phyloP scores from a whole-genome alignment of 2,329 filamentous ascomycete genomes.

The Hypoxylon sp. region DNA sequence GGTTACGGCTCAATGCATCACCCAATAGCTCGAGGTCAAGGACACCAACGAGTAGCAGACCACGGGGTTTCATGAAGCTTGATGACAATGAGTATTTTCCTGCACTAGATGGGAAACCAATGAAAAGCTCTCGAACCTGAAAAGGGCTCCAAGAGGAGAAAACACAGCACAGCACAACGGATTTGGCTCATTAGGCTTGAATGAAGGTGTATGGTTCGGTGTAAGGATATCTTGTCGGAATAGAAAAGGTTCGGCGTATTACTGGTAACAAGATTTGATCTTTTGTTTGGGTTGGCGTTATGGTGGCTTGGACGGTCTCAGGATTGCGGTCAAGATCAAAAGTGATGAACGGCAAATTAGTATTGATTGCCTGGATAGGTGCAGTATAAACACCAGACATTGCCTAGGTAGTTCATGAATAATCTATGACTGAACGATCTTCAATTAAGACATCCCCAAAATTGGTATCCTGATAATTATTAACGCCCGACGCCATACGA shows the following conservation, averaged over 20 bases:
- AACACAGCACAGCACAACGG: not conserved
- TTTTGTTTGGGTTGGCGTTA: not conserved
- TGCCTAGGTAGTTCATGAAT: too few species aligned
- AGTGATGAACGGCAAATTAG: conserved; percentile 4
- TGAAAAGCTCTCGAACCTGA: conserved; percentile 25
- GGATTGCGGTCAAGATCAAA: conserved; percentile 8
- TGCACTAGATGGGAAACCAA: conserved; percentile 34
- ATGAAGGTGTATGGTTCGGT: not conserved
- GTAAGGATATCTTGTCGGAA: conserved; percentile 10
- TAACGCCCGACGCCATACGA: conserved; percentile 37
- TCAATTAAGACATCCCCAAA: too few species aligned
- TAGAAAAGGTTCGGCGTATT: conserved; percentile 15
- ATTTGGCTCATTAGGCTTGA: too few species aligned
- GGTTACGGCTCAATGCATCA: conserved; percentile 45
- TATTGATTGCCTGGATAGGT: not conserved
- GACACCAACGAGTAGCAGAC: conserved; percentile 53
- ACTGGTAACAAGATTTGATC: not conserved
- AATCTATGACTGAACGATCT: too few species aligned
- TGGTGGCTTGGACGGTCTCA: not conserved
- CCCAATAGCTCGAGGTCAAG: conserved; percentile 60
- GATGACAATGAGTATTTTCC: conserved; percentile 56
- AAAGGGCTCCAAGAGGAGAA: conserved; percentile 1
- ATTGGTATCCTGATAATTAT: conserved; percentile 33
- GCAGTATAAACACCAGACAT: too few species aligned
- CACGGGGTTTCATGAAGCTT: conserved; percentile 44